Percentiles rank a stretch among this genome's conserved stretches.
These are phyloP conservation scores for Zarea fungicola DNA, from an alignment of 2,329 filamentous ascomycete species.

Conservation along the genomic window DNA sequence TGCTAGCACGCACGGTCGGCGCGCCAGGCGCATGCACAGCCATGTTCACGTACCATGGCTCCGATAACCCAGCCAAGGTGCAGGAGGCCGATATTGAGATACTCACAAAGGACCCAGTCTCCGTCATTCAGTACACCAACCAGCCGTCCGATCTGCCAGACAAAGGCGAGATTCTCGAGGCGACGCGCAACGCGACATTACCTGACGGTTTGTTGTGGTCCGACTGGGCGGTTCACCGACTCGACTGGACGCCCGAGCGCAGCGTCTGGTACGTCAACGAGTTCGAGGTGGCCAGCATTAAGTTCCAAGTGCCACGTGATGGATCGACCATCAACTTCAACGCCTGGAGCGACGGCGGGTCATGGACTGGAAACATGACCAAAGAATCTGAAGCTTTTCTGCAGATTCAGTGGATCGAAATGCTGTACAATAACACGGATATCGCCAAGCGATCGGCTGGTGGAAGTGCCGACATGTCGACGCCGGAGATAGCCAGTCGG, in stretches of 20 bases:
- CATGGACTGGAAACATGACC: constrained; percentile 56
- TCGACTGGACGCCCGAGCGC: constrained; percentile 52
- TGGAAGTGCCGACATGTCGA: background rate
- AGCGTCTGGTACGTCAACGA: constrained; percentile 51
- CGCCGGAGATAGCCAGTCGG: constrained; percentile 12
- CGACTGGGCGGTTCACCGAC: constrained; percentile 53
- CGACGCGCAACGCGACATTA: constrained; percentile 44
- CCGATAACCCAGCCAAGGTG: constrained; percentile 31
- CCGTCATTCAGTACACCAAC: constrained; percentile 53
- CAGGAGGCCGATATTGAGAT: constrained; percentile 52
- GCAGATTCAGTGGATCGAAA: constrained; percentile 59
- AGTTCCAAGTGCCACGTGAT: constrained; percentile 50
- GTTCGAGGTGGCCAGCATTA: constrained; percentile 44
- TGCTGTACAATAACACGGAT: constrained; percentile 46
- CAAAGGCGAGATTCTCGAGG: constrained; percentile 38
- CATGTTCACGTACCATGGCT: constrained; percentile 46
- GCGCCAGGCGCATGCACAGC: constrained; percentile 45
- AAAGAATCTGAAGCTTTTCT: constrained; percentile 44
- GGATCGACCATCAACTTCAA: constrained; percentile 51
- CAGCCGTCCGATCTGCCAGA: constrained; percentile 47
- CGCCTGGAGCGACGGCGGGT: constrained; percentile 56
- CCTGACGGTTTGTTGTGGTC: constrained; percentile 42
- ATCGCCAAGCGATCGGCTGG: constrained; percentile 20
- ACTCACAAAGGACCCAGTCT: constrained; percentile 39
- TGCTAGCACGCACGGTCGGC: constrained; percentile 46